Base-by-base conservation (phyloP, 2,329 filamentous ascomycete genomes). In the Fusarium luffae region DNA sequence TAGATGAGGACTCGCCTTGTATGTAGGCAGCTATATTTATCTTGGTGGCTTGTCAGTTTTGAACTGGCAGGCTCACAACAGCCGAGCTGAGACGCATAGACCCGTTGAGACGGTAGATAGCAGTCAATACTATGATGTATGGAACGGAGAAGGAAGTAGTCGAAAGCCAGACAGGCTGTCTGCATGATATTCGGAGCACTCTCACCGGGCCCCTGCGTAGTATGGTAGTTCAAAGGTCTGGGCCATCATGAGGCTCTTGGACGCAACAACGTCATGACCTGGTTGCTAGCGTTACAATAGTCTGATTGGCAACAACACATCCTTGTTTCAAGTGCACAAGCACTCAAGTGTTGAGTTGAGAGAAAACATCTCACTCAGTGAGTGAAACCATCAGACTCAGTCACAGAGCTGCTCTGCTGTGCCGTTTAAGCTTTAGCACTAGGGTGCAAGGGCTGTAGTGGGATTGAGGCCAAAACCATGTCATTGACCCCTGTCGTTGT, bases 391-490 rank as follows among this genome's bases (percentile, higher is more conserved):
- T 23, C 18, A 46, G 23, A 27, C 47, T 47, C 32, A 18, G 32
- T 16, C 25, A 41, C 23, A 14, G 23, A 41, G 21, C 16, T 19
- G 21, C n/a, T n/a, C 41, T 68, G 46, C 59, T 70, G 63, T 68
- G 67, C 63, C 55, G 55, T 70, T 73, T 72, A 74, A 72, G 63
- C 69, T 73, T 72, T 57, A 30, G 57, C 52, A 70, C 71, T 74
- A 70, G 56, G 41, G 43, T 21, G 41, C 52, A 59, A 62, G 42
- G 43, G 32, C 34, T 19, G 52, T 44, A 43, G 40, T 48, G 46
- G 48, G 63, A 54, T 41, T 40, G 54, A 41, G 48, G 25, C 30
- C 48, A 42, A 37, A 52, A 49, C 63, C 61, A 48, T 54, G 63
- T 21, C 48, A 21, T 21, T 1, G 6, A 58, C 27, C 42, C 59